These are phyloP conservation scores for Ophiosphaerella narmari DNA, from an alignment of 2,329 filamentous ascomycete genomes.

Conservation along the genomic window DNA sequence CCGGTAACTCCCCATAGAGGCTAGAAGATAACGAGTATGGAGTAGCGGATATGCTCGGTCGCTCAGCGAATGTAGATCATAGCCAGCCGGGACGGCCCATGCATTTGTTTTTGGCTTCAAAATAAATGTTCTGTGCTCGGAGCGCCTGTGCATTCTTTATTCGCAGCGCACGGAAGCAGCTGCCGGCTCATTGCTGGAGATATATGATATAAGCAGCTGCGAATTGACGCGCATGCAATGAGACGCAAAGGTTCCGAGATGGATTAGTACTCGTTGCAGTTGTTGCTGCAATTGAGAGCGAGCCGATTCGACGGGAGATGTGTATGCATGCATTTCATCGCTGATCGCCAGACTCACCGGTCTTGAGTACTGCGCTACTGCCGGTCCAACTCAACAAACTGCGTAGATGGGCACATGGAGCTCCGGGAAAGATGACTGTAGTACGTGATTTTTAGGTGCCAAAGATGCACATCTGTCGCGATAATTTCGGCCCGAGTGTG, in stretches of 20 bases:
- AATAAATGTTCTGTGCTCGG: conserved; percentile 3
- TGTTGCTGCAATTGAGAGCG: not conserved
- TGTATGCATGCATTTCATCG: not conserved
- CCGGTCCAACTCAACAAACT: not conserved
- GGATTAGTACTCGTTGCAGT: no score
- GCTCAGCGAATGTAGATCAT: conserved; percentile 13
- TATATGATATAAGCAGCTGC: no score
- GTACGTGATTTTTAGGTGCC: no score
- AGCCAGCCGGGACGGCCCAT: not conserved
- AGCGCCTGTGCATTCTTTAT: not conserved
- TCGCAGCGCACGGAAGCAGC: not conserved
- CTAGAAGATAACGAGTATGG: conserved; percentile 16
- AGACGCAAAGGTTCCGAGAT: no score
- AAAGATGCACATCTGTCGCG: no score
- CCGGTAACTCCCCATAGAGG: conserved; percentile 7
- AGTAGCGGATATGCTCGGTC: not conserved
- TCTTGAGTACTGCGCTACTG: not conserved
- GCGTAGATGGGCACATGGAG: not conserved
- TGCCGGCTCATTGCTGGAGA: not conserved
- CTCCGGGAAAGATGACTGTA: no score
- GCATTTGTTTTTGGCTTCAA: conserved; percentile 11
- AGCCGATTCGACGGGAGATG: not conserved
- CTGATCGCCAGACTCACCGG: not conserved
- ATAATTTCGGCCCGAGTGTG: no score
- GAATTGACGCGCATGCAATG: no score